These are phyloP conservation scores for Fusarium sp. DNA, from an alignment of 2,329 filamentous ascomycete genomes.

Conservation along the genomic window DNA sequence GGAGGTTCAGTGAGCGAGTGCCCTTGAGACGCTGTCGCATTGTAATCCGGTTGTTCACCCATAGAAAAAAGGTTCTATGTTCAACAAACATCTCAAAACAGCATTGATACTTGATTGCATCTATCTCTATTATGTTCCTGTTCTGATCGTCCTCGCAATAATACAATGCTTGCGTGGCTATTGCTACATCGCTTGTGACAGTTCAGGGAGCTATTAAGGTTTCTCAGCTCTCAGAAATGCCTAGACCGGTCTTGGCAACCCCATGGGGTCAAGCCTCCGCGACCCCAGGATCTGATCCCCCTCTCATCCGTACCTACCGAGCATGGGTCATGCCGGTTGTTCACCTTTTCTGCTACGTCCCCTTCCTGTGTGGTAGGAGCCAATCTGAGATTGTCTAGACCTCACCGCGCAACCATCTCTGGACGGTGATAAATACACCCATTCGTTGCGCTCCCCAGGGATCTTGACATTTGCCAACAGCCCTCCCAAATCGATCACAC, in stretches of 20 bases:
- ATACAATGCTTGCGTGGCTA: neutral
- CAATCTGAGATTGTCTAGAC: neutral
- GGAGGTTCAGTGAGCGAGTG: neutral
- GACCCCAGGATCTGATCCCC: conserved; percentile 6
- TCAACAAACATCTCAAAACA: neutral
- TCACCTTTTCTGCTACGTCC: neutral
- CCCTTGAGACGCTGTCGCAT: too few relatives aligned
- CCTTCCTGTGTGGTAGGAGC: neutral
- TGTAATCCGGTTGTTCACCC: neutral
- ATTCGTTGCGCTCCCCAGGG: neutral
- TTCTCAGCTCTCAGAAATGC: neutral
- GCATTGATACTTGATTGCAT: neutral
- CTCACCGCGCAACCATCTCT: neutral
- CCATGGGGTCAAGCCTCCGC: conserved; percentile 1
- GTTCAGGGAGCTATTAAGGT: neutral
- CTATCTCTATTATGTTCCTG: neutral
- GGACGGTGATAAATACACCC: conserved; percentile 1
- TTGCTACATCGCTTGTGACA: neutral
- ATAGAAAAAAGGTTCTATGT: neutral
- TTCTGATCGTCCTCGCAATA: neutral
- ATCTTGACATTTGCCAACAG: neutral
- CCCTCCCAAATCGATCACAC: neutral
- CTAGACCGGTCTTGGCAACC: conserved; percentile 5
- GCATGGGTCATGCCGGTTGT: conserved; percentile 3
- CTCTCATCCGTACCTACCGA: conserved; percentile 4